Conservation (phyloP, 345 rosid genomes). For the Heritiera fomes region DNA sequence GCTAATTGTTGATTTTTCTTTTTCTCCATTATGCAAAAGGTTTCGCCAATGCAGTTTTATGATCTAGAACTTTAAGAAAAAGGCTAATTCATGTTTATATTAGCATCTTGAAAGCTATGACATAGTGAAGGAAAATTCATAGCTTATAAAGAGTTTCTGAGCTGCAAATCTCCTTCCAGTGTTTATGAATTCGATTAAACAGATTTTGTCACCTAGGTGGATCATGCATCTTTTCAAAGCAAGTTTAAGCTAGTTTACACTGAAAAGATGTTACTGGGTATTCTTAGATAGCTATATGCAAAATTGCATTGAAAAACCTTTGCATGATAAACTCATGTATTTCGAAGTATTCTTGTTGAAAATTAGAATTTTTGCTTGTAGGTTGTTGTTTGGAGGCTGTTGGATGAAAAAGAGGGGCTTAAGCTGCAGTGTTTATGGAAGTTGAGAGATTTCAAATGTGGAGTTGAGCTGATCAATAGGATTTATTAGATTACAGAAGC, state of each 20-base stretch:
- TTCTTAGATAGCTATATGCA: background rate
- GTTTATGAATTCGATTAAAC: background rate
- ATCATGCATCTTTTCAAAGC: background rate
- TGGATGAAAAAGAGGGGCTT: conserved; percentile 66
- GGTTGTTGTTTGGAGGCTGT: conserved; percentile 91
- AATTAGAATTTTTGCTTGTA: conserved; percentile 14
- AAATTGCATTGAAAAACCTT: background rate
- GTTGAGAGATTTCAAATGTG: conserved; percentile 69
- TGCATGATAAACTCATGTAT: background rate
- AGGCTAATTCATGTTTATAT: background rate
- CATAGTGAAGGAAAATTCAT: background rate
- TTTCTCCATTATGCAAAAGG: background rate
- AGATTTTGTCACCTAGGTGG: background rate
- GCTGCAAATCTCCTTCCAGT: background rate
- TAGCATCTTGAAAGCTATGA: background rate
- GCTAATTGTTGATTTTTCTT: background rate
- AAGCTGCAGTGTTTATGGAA: conserved; percentile 90
- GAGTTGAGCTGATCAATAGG: conserved; percentile 84
- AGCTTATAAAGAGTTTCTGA: background rate
- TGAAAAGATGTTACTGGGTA: background rate
- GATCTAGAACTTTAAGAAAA: background rate
- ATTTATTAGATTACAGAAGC: conserved; percentile 60
- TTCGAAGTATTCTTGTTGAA: background rate
- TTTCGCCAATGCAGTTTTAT: background rate
- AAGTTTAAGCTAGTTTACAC: conserved; percentile 17